Evolutionary conservation across 164 flowering plant genomes (phyloP), one percentile per base, ranked within the genome.

Genomic region (Umbellularia californica): DNA sequence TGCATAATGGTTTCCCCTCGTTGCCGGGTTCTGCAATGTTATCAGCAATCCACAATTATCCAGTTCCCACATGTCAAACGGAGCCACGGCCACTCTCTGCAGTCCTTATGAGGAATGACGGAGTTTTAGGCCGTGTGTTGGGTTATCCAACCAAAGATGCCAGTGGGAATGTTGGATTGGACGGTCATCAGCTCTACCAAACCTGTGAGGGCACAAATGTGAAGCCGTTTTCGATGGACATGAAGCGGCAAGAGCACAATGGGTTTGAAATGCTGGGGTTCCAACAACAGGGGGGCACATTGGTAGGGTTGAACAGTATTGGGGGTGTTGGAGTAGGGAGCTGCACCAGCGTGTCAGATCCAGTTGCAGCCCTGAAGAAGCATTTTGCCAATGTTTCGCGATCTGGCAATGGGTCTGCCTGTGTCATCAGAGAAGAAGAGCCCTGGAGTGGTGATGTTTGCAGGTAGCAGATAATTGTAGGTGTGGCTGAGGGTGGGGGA

Each of bases 331-430:
- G 82, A 15, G 86, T 83, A 5, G 87, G 87, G 9, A 69, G 83
- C 10, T 88, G 92, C 72, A 78, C 79, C 12, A 85, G 86, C 20
- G 85, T 92, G 52, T 87, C 97, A 1, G 98, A 94, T 76, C 97
- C 97, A 0, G 96, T 92, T 74, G 92, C 90, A 0, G 98, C 94
- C 69, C 80, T 90, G 7, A 89, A 82, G 79, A 83, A 81, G 91
- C 98, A 91, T 68, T 92, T 81, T 73, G 70, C 76, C 12, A 23
- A 66, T 12, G 76, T 41, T 50, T 35, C 88, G 24, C 83, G 83
- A 70, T 80, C 47, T 11, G 68, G 73, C 50, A 82, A 79, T 33
- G 85, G 84, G 73, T 17, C 52, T 14, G 69, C 22, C 47, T 41
- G 47, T n/a, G 64, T 55, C 66, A 76, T 79, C 22, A 74, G 85